Evolutionary conservation across 495 filamentous ascomycete species (phyloP).

Genomic region (Letharia columbiana): DNA sequence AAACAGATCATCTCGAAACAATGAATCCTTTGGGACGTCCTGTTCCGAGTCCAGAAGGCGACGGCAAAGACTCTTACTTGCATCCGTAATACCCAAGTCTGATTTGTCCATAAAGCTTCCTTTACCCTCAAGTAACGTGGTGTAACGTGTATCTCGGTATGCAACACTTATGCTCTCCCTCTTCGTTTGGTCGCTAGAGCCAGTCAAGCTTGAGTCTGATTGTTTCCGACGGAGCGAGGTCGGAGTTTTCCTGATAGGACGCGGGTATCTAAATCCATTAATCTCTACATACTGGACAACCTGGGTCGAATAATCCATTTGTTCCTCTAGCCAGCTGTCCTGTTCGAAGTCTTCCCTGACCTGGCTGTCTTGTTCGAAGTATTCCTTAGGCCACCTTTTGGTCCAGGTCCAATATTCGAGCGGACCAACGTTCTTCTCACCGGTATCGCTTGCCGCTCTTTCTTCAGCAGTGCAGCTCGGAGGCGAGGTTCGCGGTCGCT

Average conservation of each 20-base stretch:
- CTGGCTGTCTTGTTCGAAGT: slow-evolving; percentile 6
- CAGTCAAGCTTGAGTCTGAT: background rate
- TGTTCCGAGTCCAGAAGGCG: slow-evolving; percentile 31
- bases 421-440: background rate
- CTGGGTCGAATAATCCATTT: background rate
- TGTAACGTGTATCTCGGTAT: slow-evolving; percentile 33
- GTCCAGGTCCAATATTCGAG: background rate
- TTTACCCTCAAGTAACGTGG: slow-evolving; percentile 30
- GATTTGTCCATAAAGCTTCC: slow-evolving; percentile 36
- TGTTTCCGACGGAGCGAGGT: slow-evolving; percentile 1
- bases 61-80: slow-evolving; percentile 26
- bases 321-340: background rate
- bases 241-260: background rate
- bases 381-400: background rate
- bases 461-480: no score
- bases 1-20: slow-evolving; percentile 35
- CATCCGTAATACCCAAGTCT: slow-evolving; percentile 26
- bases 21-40: slow-evolving; percentile 28
- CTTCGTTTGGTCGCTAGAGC: background rate
- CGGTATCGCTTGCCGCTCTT: background rate
- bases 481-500: background rate
- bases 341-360: background rate
- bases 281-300: background rate
- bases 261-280: background rate
- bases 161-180: slow-evolving; percentile 30